Percentiles rank a stretch among this genome's conserved stretches.
Evolutionary conservation across 2,329 filamentous ascomycete species (phyloP).

Genomic region (Alternaria viburni): DNA sequence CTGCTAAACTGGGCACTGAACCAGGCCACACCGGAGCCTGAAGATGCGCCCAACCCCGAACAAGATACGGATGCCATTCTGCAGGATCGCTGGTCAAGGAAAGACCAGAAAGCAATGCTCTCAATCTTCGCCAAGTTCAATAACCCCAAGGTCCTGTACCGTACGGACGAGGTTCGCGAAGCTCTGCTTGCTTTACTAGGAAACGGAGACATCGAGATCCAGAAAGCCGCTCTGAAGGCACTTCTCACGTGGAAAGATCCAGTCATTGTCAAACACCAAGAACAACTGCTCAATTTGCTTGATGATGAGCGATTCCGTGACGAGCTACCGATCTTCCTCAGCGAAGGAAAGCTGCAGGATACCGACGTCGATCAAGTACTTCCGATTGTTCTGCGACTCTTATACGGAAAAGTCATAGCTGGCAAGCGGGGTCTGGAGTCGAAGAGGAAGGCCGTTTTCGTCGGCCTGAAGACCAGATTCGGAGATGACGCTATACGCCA

Average conservation of each 20-base stretch:
- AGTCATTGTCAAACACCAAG: constrained; percentile 77
- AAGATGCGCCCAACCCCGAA: neutral
- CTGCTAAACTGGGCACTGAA: constrained; percentile 76
- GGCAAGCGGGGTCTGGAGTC: constrained; percentile 82
- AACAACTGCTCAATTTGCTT: constrained; percentile 83
- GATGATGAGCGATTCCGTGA: constrained; percentile 93
- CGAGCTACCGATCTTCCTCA: constrained; percentile 87
- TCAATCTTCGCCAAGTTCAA: constrained; percentile 81
- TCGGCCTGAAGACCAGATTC: constrained; percentile 76
- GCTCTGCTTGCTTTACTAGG: constrained; percentile 77
- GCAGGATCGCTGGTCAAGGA: constrained; percentile 66
- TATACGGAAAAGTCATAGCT: constrained; percentile 90
- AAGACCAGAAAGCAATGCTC: constrained; percentile 84
- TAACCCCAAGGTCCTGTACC: constrained; percentile 85
- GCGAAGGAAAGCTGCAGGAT: constrained; percentile 69
- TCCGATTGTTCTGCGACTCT: constrained; percentile 82
- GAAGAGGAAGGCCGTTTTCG: constrained; percentile 74
- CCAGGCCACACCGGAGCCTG: constrained; percentile 14
- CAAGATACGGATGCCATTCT: constrained; percentile 22
- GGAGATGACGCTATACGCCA: constrained; percentile 74
- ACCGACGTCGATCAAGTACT: constrained; percentile 77
- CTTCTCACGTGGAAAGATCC: constrained; percentile 89
- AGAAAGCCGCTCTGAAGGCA: constrained; percentile 82
- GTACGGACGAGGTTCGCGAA: constrained; percentile 74
- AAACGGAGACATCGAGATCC: constrained; percentile 89